These are phyloP conservation scores for Nicotiana benthamiana DNA, from an alignment of 257 asterid species.

Conservation along the genomic window DNA sequence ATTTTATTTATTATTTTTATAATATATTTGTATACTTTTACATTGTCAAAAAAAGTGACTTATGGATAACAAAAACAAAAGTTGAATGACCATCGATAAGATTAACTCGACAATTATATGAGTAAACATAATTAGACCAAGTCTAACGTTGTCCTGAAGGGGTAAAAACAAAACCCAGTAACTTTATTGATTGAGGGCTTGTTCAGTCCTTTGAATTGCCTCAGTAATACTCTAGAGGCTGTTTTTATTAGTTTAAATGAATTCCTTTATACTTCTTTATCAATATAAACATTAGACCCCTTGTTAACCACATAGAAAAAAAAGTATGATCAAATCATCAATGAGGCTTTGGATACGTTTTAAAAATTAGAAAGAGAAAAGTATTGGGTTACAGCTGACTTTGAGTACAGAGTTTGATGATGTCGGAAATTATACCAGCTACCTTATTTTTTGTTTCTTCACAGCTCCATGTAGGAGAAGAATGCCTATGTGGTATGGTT, in stretches of 20 bases:
- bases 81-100: too few species aligned
- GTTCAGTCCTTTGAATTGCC: neutral
- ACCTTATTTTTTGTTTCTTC: neutral
- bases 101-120: too few species aligned
- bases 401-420: neutral
- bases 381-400: neutral
- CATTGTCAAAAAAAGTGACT: too few species aligned
- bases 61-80: too few species aligned
- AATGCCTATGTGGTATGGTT: too few species aligned
- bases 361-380: neutral
- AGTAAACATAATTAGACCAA: too few species aligned
- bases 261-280: slow-evolving; percentile 16
- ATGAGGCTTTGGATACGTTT: slow-evolving; percentile 6
- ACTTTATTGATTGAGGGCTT: neutral
- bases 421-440: neutral
- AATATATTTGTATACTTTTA: too few species aligned
- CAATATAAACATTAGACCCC: neutral
- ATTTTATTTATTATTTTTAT: too few species aligned
- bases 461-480: too few species aligned
- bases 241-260: slow-evolving; percentile 10
- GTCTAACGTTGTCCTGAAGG: too few species aligned
- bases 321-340: slow-evolving; percentile 13
- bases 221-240: neutral
- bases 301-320: neutral
- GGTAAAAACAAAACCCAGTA: neutral